phyloP scores from a whole-genome alignment of 495 filamentous ascomycete species.

The Penicillium waksmanii region DNA sequence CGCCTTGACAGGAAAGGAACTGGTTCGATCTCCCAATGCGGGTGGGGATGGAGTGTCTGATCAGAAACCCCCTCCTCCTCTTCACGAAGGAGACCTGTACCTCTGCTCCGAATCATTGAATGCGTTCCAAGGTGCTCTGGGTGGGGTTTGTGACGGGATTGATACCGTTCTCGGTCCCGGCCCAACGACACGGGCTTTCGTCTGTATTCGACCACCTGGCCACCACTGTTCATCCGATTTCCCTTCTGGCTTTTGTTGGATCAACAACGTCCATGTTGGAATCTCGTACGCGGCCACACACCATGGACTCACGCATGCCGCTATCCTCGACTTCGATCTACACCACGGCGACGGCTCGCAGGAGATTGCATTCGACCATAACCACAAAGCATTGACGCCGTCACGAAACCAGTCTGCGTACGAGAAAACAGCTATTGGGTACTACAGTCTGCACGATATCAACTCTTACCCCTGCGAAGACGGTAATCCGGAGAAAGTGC shows the following conservation, averaged over 20 bases:
- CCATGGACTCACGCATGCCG: conserved; percentile 88
- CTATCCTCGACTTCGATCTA: conserved; percentile 95
- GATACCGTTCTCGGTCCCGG: conserved; percentile 76
- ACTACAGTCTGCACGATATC: conserved; percentile 96
- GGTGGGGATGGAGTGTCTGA: conserved; percentile 41
- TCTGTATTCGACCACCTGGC: conserved; percentile 82
- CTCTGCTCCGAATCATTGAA: conserved; percentile 81
- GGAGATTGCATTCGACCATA: conserved; percentile 86
- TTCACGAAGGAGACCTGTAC: conserved; percentile 88
- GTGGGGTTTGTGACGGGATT: conserved; percentile 87
- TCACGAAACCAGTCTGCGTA: conserved; percentile 68
- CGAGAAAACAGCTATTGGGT: conserved; percentile 87
- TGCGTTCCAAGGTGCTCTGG: conserved; percentile 86
- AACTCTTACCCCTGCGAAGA: conserved; percentile 94
- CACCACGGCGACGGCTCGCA: conserved; percentile 98
- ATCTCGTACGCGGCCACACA: conserved; percentile 84
- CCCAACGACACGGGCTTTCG: conserved; percentile 70
- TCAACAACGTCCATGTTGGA: conserved; percentile 97
- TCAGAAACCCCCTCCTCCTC: conserved; percentile 34
- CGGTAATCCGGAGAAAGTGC: conserved; percentile 87
- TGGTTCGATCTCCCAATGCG: conserved; percentile 61
- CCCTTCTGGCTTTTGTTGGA: conserved; percentile 96
- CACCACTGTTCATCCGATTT: conserved; percentile 89
- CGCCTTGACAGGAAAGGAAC: conserved; percentile 72
- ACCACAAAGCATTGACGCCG: conserved; percentile 58